Conservation (phyloP, 768 basidiomycete species). For the Rhizopogon salebrosus region DNA sequence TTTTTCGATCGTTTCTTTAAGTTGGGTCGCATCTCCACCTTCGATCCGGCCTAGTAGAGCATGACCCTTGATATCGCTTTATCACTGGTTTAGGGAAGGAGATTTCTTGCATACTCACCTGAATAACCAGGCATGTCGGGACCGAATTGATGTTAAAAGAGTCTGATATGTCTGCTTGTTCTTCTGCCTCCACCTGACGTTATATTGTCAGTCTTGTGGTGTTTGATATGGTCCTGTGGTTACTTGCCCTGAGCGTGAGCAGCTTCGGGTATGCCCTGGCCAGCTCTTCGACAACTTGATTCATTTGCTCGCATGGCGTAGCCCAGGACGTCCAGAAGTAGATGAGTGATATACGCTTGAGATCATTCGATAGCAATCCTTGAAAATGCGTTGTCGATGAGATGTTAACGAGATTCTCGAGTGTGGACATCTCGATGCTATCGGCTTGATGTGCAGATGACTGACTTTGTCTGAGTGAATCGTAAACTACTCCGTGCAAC, state of each 20-base stretch:
- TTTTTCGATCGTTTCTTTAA: constrained; percentile 57
- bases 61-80: constrained; percentile 61
- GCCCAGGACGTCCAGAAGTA: constrained; percentile 97
- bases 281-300: constrained; percentile 67
- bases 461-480: not conserved
- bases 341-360: constrained; percentile 77
- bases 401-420: constrained; percentile 43
- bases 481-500: not conserved
- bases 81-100: not conserved
- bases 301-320: constrained; percentile 87
- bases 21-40: constrained; percentile 70
- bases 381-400: constrained; percentile 70
- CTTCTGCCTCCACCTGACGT: constrained; percentile 76
- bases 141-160: constrained; percentile 91
- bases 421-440: constrained; percentile 14
- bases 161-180: constrained; percentile 78
- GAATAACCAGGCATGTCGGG: constrained; percentile 76
- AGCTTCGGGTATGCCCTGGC: constrained; percentile 64
- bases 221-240: not conserved
- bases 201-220: not conserved
- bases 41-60: constrained; percentile 71
- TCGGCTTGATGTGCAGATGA: not conserved
- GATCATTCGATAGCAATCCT: constrained; percentile 65
- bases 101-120: constrained; percentile 41
- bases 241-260: constrained; percentile 68